Base-by-base conservation (phyloP, 2,329 filamentous ascomycete species). In the Fusarium tuaranense region DNA sequence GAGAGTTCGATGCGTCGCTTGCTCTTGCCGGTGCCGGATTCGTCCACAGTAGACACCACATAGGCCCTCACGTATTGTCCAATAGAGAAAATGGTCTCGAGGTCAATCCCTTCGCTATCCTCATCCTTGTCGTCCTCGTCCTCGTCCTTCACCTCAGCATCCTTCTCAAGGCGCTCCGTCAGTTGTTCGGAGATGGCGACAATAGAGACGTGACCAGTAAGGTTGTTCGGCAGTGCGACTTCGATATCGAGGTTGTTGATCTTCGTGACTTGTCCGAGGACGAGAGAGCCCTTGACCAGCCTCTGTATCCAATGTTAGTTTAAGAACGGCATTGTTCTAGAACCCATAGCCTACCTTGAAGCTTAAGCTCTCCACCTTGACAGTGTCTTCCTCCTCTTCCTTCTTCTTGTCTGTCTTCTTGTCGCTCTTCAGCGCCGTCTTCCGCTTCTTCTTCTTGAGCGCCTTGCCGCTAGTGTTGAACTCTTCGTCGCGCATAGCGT, bases 31-130 rank as follows among this genome's bases (percentile, higher is more conserved):
- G 84, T 81, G 2, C 83, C 83, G n/a, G 86, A 81, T 38, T 93
- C 92, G 60, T 94, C 92, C 57, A 90, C 88, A 16, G 93, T 97
- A 1, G 95, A 95, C 13, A 92, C 88, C 53, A 99, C 95, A 76
- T 92, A 93, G 41, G 93, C 94, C 70, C 97, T 92, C 39, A 99
- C 84, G 81, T 97, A 98, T 83, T 99, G 95, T 20, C 97, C 97
- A 39, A 95, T 80, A 48, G 88, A 87, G 83, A 98, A 98, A 53
- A 98, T 88, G 30, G 90, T 87, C 67, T 92, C 89, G 30, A 98
- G 86, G 63, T 97, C 92, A 58, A 98, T 85, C 68, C 92, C 91
- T 59, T 90, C 86, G 9, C 88, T 87, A 18, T 88, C 84, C 41
- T 81, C 79, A 12, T 71, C 71, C 7, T 86, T 85, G 3, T 87